Conservation (phyloP, 345 rosid genomes). For the Zanthoxylum bungeanum region DNA sequence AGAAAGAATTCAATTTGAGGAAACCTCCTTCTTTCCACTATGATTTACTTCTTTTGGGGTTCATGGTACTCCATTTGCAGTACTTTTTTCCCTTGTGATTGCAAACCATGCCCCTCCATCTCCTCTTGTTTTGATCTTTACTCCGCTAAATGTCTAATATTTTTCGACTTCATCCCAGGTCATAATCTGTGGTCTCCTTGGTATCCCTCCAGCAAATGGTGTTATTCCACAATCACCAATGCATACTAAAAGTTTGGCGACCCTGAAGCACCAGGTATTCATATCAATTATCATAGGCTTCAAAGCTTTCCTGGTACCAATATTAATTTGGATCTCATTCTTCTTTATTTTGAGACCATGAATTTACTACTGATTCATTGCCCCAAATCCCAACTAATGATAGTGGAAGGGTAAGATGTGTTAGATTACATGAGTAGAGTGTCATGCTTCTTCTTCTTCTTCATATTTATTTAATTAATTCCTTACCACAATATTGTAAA, state of each 20-base stretch:
- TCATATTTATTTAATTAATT: neutral
- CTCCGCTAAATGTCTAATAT: conserved; percentile 7
- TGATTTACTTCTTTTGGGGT: conserved; percentile 86
- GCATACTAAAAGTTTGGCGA: conserved; percentile 84
- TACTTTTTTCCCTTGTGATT: neutral
- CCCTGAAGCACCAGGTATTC: conserved; percentile 71
- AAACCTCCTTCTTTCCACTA: conserved; percentile 87
- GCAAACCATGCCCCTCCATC: neutral
- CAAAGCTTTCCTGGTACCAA: neutral
- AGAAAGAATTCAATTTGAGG: conserved; percentile 84
- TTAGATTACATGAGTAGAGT: neutral
- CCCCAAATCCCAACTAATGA: neutral
- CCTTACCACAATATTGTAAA: neutral
- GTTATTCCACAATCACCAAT: conserved; percentile 88
- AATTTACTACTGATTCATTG: neutral
- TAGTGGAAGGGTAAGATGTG: neutral
- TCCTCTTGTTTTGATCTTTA: conserved; percentile 12
- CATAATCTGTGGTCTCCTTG: conserved; percentile 69
- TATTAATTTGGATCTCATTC: neutral
- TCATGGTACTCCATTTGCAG: conserved; percentile 47
- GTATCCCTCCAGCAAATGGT: conserved; percentile 81
- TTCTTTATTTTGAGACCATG: neutral
- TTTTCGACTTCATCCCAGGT: conserved; percentile 36
- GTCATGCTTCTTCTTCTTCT: neutral
- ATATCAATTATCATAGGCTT: neutral